These are phyloP conservation scores for Luvunga scandens DNA, from an alignment of 345 rosid genomes.

Conservation along the genomic window DNA sequence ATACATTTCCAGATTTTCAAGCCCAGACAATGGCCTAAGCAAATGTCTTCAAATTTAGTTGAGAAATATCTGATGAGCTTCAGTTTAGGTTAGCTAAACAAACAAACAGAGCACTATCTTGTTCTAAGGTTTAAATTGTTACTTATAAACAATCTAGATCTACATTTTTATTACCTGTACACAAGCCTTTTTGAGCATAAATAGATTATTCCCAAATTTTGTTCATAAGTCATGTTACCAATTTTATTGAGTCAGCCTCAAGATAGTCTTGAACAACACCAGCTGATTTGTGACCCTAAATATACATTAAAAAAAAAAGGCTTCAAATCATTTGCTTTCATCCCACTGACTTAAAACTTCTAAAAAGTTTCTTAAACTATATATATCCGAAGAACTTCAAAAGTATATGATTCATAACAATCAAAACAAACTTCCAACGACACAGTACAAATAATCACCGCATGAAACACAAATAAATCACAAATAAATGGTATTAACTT, in stretches of 20 bases:
- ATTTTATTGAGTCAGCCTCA: background rate
- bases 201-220: background rate
- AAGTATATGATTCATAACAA: background rate
- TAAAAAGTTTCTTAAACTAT: constrained; percentile 5
- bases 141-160: background rate
- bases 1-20: background rate
- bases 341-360: background rate
- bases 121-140: background rate
- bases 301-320: background rate
- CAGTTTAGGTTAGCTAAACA: background rate
- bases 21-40: background rate
- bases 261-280: background rate
- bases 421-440: background rate
- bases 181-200: background rate
- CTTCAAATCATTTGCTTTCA: background rate
- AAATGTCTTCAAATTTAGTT: background rate
- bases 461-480: background rate
- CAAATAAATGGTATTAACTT: background rate
- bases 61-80: background rate
- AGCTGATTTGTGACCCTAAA: background rate
- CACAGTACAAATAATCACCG: background rate
- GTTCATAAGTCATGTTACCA: background rate
- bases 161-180: background rate
- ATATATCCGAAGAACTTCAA: background rate
- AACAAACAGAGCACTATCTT: background rate